A percentile compares a stretch with the other conserved stretches of the same genome.
Conservation (phyloP, 768 basidiomycete genomes). For the Phlebiopsis gigantea region DNA sequence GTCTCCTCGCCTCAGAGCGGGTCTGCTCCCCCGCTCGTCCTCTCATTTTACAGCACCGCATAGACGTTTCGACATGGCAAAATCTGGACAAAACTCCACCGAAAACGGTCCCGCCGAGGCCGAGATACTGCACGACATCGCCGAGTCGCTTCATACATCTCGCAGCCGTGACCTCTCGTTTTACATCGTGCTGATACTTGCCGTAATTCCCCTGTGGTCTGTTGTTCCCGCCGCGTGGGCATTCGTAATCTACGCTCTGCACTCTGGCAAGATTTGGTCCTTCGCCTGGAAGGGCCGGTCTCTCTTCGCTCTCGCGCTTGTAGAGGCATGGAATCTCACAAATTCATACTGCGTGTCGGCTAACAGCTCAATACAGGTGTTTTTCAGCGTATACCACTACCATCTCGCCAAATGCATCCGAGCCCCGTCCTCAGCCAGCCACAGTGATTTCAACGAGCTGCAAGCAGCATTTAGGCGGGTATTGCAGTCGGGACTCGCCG, state of each 20-base stretch:
- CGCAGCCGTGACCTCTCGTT: constrained; percentile 45
- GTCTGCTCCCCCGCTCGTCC: constrained; percentile 14
- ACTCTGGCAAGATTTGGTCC: constrained; percentile 35
- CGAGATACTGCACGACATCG: constrained; percentile 12
- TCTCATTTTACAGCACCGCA: constrained; percentile 6
- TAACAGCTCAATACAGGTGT: constrained; percentile 46
- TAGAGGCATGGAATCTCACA: constrained; percentile 38
- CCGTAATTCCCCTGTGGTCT: constrained; percentile 62
- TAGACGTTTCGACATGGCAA: constrained; percentile 7
- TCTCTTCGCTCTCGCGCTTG: constrained; percentile 46
- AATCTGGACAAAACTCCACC: neutral
- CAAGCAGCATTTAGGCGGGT: constrained; percentile 55
- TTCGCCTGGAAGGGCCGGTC: constrained; percentile 34
- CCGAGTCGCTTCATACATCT: constrained; percentile 28
- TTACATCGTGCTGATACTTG: constrained; percentile 49
- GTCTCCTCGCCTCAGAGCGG: constrained; percentile 1
- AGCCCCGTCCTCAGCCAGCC: constrained; percentile 37
- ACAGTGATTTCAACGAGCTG: constrained; percentile 51
- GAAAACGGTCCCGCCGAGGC: neutral
- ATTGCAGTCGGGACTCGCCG: constrained; percentile 59
- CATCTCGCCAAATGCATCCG: constrained; percentile 45
- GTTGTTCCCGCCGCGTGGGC: constrained; percentile 60
- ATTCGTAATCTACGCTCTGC: constrained; percentile 47
- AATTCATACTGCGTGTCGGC: no score
- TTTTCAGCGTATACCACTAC: constrained; percentile 65